phyloP scores from a whole-genome alignment of 805 yeast genomes.

The Wickerhamiella cacticola region DNA sequence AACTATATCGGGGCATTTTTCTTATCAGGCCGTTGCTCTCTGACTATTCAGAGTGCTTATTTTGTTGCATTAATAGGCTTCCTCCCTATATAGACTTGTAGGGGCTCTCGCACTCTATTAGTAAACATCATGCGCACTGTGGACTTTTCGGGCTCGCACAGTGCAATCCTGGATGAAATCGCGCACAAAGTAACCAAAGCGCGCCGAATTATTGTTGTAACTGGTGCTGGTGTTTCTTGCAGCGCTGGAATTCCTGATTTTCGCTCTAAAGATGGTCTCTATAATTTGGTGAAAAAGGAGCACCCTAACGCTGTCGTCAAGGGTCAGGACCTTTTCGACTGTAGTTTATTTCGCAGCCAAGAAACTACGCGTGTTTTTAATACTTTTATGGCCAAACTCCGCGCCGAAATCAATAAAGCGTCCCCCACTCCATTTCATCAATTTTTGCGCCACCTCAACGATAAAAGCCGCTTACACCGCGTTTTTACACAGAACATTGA shows the following conservation, averaged over 20 bases:
- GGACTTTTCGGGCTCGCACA: slow-evolving; percentile 14
- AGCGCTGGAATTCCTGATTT: slow-evolving; percentile 97
- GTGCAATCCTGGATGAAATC: slow-evolving; percentile 15
- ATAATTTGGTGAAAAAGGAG: slow-evolving; percentile 54
- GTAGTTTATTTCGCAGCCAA: slow-evolving; percentile 61
- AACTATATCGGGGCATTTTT: too few species aligned
- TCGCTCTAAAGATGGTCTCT: slow-evolving; percentile 72
- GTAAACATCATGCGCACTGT: slow-evolving; percentile 18
- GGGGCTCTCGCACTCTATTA: neutral
- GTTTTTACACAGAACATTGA: slow-evolving; percentile 96
- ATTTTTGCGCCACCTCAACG: slow-evolving; percentile 51
- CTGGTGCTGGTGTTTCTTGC: slow-evolving; percentile 96
- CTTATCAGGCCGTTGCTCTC: too few species aligned
- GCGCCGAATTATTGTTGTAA: slow-evolving; percentile 43
- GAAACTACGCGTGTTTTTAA: slow-evolving; percentile 63
- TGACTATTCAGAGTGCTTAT: too few species aligned
- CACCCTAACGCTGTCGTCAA: slow-evolving; percentile 51
- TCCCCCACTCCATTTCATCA: slow-evolving; percentile 74
- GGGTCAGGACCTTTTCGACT: slow-evolving; percentile 87
- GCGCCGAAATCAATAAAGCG: slow-evolving; percentile 51
- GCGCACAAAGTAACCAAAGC: slow-evolving; percentile 17
- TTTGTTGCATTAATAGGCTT: too few species aligned
- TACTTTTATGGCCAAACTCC: slow-evolving; percentile 74
- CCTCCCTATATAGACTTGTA: too few species aligned
- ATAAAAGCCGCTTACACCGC: slow-evolving; percentile 54